phyloP scores from a whole-genome alignment of 2,329 filamentous ascomycete species.

The Thielaviopsis euricoi region DNA sequence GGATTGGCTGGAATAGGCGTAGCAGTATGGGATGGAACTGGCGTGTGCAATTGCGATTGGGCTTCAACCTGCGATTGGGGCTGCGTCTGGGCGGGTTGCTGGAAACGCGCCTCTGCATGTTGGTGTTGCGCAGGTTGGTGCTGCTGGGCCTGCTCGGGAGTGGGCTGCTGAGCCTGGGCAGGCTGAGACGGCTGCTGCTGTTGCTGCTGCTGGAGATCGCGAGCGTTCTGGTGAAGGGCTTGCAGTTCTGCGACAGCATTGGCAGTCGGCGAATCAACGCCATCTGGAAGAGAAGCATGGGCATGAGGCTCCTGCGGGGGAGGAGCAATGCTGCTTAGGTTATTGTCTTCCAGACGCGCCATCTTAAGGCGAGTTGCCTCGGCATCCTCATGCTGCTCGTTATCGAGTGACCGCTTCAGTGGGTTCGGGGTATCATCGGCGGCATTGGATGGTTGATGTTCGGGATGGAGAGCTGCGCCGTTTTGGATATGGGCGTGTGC shows the following conservation, averaged over 20 bases:
- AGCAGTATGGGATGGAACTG: conserved; percentile 5
- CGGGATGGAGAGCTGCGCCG: background rate
- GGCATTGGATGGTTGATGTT: conserved; percentile 16
- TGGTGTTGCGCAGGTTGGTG: background rate
- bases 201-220: conserved; percentile 8
- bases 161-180: background rate
- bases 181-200: conserved; percentile 11
- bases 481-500: conserved; percentile 6
- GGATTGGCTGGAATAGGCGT: background rate
- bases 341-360: conserved; percentile 4
- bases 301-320: conserved; percentile 20
- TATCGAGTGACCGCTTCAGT: conserved; percentile 26
- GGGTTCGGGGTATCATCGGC: conserved; percentile 20
- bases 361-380: conserved; percentile 4
- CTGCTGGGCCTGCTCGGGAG: conserved; percentile 1
- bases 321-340: conserved; percentile 16
- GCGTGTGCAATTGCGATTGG: background rate
- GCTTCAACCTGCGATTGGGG: background rate
- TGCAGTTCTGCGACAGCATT: background rate
- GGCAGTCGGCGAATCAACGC: background rate
- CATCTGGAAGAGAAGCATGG: background rate
- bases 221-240: conserved; percentile 13
- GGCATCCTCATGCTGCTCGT: conserved; percentile 4
- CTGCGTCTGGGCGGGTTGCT: background rate
- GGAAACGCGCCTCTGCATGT: background rate